Percentiles rank a stretch among this genome's conserved stretches.
These are phyloP conservation scores for Auricularia auricula-judae DNA, from an alignment of 768 basidiomycete genomes.

Conservation along the genomic window DNA sequence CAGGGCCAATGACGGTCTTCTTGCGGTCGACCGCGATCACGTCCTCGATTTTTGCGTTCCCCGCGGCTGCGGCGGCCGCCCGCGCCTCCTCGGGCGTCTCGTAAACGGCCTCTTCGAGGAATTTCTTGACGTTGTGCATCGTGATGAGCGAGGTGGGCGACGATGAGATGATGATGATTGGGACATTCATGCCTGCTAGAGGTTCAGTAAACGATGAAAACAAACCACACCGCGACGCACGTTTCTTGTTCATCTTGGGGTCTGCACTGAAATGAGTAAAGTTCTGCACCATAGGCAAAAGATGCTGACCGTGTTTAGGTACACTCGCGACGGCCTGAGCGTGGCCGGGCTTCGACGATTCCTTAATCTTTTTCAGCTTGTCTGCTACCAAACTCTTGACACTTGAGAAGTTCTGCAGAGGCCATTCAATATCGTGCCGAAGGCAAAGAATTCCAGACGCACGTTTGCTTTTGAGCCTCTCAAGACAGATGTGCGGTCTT, in stretches of 20 bases:
- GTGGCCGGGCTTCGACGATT: constrained; percentile 43
- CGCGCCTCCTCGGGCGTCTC: constrained; percentile 61
- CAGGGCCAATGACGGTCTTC: constrained; percentile 57
- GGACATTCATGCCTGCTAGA: constrained; percentile 56
- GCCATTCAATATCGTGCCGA: not conserved
- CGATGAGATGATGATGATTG: constrained; percentile 96
- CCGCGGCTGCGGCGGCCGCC: constrained; percentile 53
- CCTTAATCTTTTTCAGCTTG: constrained; percentile 69
- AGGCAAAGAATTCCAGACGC: constrained; percentile 17
- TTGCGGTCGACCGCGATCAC: constrained; percentile 81
- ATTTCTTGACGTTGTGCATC: constrained; percentile 94
- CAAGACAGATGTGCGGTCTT: constrained; percentile 73
- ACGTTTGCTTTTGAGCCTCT: constrained; percentile 80
- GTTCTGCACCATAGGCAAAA: too few species aligned
- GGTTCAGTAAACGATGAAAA: too few species aligned
- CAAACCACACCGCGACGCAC: constrained; percentile 21
- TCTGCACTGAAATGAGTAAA: constrained; percentile 18
- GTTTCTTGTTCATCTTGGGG: constrained; percentile 56
- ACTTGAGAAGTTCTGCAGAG: constrained; percentile 63
- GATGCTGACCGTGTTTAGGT: too few species aligned
- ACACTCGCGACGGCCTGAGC: constrained; percentile 11
- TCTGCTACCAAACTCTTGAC: constrained; percentile 58
- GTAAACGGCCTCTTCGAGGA: constrained; percentile 81
- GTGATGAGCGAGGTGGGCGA: constrained; percentile 91
- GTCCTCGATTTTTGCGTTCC: constrained; percentile 68